A percentile compares a stretch with the other conserved stretches of the same genome.
Evolutionary conservation across 306 rosid species (phyloP).

Genomic region (Pyrus betulifolia): DNA sequence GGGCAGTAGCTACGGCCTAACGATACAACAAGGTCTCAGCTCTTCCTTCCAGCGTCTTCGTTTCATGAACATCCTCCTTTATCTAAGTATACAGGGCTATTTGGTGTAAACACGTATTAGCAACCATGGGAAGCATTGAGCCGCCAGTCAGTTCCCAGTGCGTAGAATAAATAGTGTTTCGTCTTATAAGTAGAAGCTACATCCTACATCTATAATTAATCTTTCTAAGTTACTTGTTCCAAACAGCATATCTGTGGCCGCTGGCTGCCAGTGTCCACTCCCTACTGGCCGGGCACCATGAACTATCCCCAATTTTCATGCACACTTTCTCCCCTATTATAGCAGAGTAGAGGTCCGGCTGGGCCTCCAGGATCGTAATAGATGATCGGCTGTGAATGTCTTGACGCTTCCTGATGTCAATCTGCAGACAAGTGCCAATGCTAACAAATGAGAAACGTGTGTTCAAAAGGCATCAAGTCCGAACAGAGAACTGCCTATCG

Average conservation of each 20-base stretch:
- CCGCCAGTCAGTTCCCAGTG: not conserved
- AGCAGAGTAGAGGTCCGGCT: constrained; percentile 72
- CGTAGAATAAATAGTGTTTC: not conserved
- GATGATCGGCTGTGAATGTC: constrained; percentile 74
- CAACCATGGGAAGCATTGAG: not conserved
- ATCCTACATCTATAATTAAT: not conserved
- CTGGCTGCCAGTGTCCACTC: constrained; percentile 72
- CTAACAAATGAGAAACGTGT: not conserved
- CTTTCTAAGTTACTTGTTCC: constrained; percentile 44
- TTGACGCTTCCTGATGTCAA: constrained; percentile 62
- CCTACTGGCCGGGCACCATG: constrained; percentile 75
- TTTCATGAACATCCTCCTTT: not conserved
- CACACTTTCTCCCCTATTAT: constrained; percentile 66
- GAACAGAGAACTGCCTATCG: not conserved
- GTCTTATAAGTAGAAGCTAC: not conserved
- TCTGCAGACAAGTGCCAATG: constrained; percentile 37
- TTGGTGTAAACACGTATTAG: not conserved
- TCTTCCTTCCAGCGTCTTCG: not conserved
- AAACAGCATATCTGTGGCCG: constrained; percentile 78
- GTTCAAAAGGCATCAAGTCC: not conserved
- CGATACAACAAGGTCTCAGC: not conserved
- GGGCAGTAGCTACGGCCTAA: not conserved
- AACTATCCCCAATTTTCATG: constrained; percentile 83
- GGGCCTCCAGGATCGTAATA: constrained; percentile 68
- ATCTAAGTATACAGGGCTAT: not conserved